Percentiles rank a stretch among this genome's conserved stretches.
phyloP scores from a whole-genome alignment of 1,284 basidiomycete genomes.

The Sphagnurus paluster region DNA sequence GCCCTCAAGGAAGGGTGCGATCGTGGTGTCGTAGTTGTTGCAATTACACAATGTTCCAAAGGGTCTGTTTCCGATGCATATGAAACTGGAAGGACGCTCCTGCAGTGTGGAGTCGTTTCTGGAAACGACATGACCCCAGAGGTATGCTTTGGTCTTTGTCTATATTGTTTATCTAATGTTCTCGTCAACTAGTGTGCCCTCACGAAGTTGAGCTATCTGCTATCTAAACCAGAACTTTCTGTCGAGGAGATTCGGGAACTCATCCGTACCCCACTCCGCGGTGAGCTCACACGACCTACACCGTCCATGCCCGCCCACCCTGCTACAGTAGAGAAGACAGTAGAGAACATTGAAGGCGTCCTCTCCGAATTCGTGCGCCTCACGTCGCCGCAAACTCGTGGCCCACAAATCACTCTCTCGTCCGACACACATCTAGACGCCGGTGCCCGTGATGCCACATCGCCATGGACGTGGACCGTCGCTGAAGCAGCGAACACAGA shows the following conservation, averaged over 20 bases:
- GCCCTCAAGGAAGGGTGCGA: constrained; percentile 80
- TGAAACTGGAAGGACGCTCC: constrained; percentile 77
- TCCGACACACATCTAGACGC: constrained; percentile 33
- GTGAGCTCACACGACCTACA: constrained; percentile 74
- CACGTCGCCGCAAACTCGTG: constrained; percentile 39
- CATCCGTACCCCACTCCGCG: constrained; percentile 80
- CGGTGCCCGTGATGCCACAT: constrained; percentile 51
- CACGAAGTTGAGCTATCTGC: constrained; percentile 84
- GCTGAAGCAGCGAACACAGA: constrained; percentile 70
- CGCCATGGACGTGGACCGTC: constrained; percentile 76
- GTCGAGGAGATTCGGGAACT: constrained; percentile 70
- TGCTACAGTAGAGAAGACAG: constrained; percentile 44
- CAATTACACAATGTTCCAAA: constrained; percentile 88
- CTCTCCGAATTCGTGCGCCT: constrained; percentile 69
- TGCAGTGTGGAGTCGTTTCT: constrained; percentile 73
- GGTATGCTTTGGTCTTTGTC: constrained; percentile 38
- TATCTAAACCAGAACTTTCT: constrained; percentile 81
- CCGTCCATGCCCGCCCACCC: constrained; percentile 39
- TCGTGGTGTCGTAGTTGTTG: constrained; percentile 84
- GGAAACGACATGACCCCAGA: constrained; percentile 95
- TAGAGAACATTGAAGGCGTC: constrained; percentile 62
- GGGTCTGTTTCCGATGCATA: constrained; percentile 82
- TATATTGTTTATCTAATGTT: not conserved
- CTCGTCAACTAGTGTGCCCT: constrained; percentile 71
- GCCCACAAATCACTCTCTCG: constrained; percentile 48